phyloP scores from a whole-genome alignment of 2,329 filamentous ascomycete genomes.

The Thielaviopsis populi region DNA sequence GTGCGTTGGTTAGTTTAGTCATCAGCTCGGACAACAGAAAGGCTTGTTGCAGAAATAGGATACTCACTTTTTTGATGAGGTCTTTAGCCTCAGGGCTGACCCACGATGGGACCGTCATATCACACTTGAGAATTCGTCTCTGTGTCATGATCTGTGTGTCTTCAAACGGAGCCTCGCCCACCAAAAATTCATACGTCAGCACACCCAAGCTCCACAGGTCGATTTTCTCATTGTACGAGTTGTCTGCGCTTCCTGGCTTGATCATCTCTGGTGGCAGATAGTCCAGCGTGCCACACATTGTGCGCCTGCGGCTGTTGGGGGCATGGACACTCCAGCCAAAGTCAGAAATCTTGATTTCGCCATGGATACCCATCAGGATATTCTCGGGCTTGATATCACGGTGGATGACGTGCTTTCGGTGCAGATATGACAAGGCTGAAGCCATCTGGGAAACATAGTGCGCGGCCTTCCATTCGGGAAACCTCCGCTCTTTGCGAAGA shows the following conservation, averaged over 20 bases:
- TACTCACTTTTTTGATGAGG: constrained; percentile 70
- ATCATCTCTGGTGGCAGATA: constrained; percentile 98
- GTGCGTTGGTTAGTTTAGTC: constrained; percentile 17
- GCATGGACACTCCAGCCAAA: constrained; percentile 98
- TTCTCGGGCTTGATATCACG: constrained; percentile 97
- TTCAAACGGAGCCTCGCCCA: constrained; percentile 93
- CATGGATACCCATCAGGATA: constrained; percentile 88
- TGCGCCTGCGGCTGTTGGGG: constrained; percentile 82
- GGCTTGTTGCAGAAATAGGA: neutral
- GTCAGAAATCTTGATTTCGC: constrained; percentile 96
- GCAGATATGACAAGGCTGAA: constrained; percentile 75
- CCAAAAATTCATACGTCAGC: constrained; percentile 87
- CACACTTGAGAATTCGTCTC: constrained; percentile 68
- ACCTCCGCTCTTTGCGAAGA: constrained; percentile 59
- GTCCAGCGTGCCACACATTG: constrained; percentile 93
- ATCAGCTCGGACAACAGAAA: neutral
- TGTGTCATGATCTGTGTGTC: constrained; percentile 93
- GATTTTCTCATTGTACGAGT: constrained; percentile 88
- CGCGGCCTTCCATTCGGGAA: constrained; percentile 73
- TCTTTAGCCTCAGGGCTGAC: constrained; percentile 83
- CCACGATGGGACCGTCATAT: constrained; percentile 85
- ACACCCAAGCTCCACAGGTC: constrained; percentile 94
- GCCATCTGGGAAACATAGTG: constrained; percentile 86
- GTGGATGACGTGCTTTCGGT: constrained; percentile 96
- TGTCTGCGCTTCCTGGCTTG: constrained; percentile 62